These are phyloP conservation scores for Holtermannia corniformis DNA, from an alignment of 768 basidiomycete genomes.

Conservation along the genomic window DNA sequence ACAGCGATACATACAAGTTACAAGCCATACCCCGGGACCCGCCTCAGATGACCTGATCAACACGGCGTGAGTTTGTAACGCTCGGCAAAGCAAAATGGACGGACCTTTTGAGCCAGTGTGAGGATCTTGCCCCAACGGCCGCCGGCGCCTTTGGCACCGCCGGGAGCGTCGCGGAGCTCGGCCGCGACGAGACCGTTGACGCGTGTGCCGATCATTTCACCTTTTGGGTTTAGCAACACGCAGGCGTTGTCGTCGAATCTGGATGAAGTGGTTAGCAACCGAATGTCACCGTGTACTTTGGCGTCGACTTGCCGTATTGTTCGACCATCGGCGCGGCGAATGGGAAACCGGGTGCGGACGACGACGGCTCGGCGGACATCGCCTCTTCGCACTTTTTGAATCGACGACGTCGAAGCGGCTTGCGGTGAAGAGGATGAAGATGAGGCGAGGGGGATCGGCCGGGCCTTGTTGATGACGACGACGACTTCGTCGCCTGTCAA, in stretches of 20 bases:
- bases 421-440: conserved; percentile 42
- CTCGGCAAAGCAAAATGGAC: conserved; percentile 6
- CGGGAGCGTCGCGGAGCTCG: conserved; percentile 69
- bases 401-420: conserved; percentile 51
- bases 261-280: background rate
- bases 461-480: conserved; percentile 83
- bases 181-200: conserved; percentile 89
- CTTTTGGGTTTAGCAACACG: conserved; percentile 87
- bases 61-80: background rate
- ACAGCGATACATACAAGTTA: too few species aligned
- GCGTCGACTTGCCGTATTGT: conserved; percentile 49
- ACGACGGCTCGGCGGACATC: conserved; percentile 94
- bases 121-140: conserved; percentile 82
- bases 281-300: too few species aligned
- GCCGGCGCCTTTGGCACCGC: conserved; percentile 28
- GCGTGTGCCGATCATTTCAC: conserved; percentile 78
- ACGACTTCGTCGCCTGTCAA: conserved; percentile 78
- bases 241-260: conserved; percentile 93
- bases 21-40: too few species aligned
- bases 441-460: conserved; percentile 59
- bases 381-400: conserved; percentile 81
- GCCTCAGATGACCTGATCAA: background rate
- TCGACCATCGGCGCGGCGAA: conserved; percentile 77
- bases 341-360: conserved; percentile 80
- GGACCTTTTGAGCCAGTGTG: conserved; percentile 79